Conservation (phyloP, 306 rosid species). For the Pyrus pyrifolia region DNA sequence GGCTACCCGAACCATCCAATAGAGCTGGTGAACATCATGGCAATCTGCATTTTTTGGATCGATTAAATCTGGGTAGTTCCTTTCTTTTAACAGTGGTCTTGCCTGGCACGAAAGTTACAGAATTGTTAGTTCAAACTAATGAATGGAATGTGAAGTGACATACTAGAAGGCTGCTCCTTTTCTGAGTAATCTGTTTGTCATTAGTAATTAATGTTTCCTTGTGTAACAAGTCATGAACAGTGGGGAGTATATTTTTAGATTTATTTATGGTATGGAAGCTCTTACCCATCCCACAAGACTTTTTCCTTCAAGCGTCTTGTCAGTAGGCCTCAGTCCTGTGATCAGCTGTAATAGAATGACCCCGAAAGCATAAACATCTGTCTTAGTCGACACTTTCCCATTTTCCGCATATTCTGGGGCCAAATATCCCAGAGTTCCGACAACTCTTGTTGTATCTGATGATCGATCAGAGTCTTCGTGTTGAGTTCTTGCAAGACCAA, state of each 20-base stretch:
- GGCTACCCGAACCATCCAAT: conserved; percentile 76
- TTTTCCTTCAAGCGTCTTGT: conserved; percentile 63
- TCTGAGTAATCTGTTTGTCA: background rate
- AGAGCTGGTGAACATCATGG: conserved; percentile 61
- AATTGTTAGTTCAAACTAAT: background rate
- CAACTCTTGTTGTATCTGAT: conserved; percentile 54
- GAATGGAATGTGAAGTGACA: background rate
- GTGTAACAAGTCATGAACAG: background rate
- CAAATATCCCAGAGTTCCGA: conserved; percentile 80
- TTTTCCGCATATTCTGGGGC: conserved; percentile 90
- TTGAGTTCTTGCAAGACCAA: conserved; percentile 75
- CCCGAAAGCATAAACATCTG: conserved; percentile 87
- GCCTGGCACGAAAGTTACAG: conserved; percentile 31
- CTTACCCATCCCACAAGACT: conserved; percentile 95
- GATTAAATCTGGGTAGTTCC: conserved; percentile 74
- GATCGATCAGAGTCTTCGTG: conserved; percentile 38
- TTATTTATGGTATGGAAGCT: conserved; percentile 4
- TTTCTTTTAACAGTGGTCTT: conserved; percentile 55
- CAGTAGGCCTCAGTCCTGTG: conserved; percentile 64
- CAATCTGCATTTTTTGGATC: conserved; percentile 45
- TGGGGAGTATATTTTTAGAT: background rate
- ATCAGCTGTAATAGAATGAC: conserved; percentile 74
- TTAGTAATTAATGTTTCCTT: background rate
- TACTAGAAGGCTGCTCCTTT: background rate
- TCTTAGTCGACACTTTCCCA: conserved; percentile 77